Evolutionary conservation across 2,329 filamentous ascomycete species (phyloP).

Genomic region (Tolypocladium ovalisporum): DNA sequence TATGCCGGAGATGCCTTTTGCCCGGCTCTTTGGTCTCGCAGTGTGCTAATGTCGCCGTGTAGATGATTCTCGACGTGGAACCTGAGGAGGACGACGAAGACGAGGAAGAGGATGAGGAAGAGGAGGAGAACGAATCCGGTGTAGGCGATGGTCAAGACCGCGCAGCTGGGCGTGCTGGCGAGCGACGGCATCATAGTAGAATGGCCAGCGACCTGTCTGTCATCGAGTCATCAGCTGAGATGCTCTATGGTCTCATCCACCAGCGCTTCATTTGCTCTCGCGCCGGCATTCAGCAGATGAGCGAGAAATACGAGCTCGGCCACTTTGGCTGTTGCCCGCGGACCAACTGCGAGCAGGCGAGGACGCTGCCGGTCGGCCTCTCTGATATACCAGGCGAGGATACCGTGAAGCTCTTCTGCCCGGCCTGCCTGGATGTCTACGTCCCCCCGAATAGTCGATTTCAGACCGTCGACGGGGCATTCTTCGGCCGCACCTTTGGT

Average conservation of each 20-base stretch:
- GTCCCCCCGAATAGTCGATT: slow-evolving; percentile 95
- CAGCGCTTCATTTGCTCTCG: slow-evolving; percentile 96
- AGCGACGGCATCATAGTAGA: slow-evolving; percentile 68
- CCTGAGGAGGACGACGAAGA: slow-evolving; percentile 90
- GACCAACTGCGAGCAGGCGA: slow-evolving; percentile 80
- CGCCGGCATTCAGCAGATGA: slow-evolving; percentile 96
- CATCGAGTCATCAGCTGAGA: slow-evolving; percentile 95
- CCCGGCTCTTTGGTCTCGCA: not conserved
- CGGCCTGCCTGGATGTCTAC: slow-evolving; percentile 92
- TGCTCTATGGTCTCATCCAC: slow-evolving; percentile 96
- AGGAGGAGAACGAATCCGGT: slow-evolving; percentile 59
- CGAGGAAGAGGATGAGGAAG: slow-evolving; percentile 67
- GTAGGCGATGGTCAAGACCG: slow-evolving; percentile 49
- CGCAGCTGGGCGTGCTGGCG: slow-evolving; percentile 35
- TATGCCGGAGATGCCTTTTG: slow-evolving; percentile 18
- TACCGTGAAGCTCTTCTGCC: slow-evolving; percentile 97
- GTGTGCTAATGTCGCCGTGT: slow-evolving; percentile 1
- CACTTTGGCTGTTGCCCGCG: slow-evolving; percentile 96
- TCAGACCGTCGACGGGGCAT: slow-evolving; percentile 93
- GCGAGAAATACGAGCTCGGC: slow-evolving; percentile 94
- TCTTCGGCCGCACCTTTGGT: slow-evolving; percentile 95
- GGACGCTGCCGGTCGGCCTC: slow-evolving; percentile 84
- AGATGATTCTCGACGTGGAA: slow-evolving; percentile 98
- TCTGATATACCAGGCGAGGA: slow-evolving; percentile 94
- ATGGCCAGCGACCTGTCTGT: slow-evolving; percentile 89